Percentiles rank a stretch among this genome's conserved stretches.
Evolutionary conservation across 768 basidiomycete species (phyloP).

Genomic region (Amanita rimosa): DNA sequence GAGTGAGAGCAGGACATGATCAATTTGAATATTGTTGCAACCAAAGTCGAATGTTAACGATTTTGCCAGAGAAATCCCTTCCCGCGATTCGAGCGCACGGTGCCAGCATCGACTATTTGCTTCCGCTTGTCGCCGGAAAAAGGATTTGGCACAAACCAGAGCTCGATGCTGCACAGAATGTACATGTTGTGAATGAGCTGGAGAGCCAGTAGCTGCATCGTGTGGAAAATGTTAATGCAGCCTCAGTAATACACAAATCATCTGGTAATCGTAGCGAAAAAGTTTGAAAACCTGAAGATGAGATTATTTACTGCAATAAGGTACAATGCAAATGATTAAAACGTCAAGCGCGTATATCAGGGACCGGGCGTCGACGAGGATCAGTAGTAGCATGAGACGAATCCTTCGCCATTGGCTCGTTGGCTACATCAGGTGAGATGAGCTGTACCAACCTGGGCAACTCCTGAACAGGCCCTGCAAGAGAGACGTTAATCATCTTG

Average conservation of each 20-base stretch:
- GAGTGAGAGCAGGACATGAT: not conserved
- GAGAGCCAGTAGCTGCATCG: not conserved
- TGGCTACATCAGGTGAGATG: constrained; percentile 4
- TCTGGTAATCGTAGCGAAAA: too few species aligned
- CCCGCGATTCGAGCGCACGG: not conserved
- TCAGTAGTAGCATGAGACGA: not conserved
- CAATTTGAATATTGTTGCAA: not conserved
- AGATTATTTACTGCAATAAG: not conserved
- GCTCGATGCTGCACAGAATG: not conserved
- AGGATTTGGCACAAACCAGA: not conserved
- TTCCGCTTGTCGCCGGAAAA: not conserved
- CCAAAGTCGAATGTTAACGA: not conserved
- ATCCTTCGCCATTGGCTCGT: constrained; percentile 4
- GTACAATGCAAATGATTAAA: not conserved
- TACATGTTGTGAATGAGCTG: not conserved
- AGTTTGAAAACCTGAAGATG: too few species aligned
- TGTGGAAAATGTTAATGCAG: not conserved
- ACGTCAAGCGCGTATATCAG: not conserved
- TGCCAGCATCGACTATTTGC: not conserved
- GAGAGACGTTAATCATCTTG: not conserved
- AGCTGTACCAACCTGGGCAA: not conserved
- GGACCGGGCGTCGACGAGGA: constrained; percentile 2
- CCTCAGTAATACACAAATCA: not conserved
- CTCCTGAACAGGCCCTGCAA: not conserved
- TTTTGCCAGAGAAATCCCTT: not conserved